phyloP scores from a whole-genome alignment of 345 rosid species.

The Geranium brycei region DNA sequence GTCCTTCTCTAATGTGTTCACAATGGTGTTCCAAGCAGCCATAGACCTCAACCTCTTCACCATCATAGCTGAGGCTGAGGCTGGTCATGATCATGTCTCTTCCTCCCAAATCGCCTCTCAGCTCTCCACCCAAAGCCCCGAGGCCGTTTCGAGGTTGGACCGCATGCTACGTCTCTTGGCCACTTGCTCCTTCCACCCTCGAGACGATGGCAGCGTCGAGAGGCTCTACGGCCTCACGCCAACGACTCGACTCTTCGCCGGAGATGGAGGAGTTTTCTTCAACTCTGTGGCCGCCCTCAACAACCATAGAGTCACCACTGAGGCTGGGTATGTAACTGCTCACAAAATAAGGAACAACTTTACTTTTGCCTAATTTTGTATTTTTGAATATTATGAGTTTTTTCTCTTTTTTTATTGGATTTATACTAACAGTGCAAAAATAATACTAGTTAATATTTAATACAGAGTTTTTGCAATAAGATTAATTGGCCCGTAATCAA shows the following conservation, averaged over 20 bases:
- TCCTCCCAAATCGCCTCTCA: not conserved
- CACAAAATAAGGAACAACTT: too few species aligned
- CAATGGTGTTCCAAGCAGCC: constrained; percentile 9
- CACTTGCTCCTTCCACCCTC: constrained; percentile 3
- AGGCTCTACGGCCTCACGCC: constrained; percentile 11
- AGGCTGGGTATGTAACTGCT: not conserved
- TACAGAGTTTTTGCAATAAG: too few species aligned
- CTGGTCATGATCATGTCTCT: not conserved
- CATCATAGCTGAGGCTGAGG: constrained; percentile 9
- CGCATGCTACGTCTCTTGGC: constrained; percentile 12
- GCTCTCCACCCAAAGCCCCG: not conserved
- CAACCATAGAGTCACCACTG: not conserved
- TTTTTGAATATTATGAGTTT: too few species aligned
- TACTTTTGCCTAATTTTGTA: too few species aligned
- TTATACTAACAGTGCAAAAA: too few species aligned
- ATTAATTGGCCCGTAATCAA: too few species aligned
- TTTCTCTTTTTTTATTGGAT: too few species aligned
- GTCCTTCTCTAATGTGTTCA: too few species aligned
- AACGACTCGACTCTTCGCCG: constrained; percentile 1
- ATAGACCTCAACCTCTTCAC: constrained; percentile 16
- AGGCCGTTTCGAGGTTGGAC: constrained; percentile 2
- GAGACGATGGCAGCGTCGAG: constrained; percentile 2
- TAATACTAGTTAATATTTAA: too few species aligned
- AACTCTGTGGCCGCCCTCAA: not conserved
- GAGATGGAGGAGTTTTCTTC: not conserved